Evolutionary conservation across 306 rosid genomes (phyloP).

Genomic region (Pachyrhizus erosus): DNA sequence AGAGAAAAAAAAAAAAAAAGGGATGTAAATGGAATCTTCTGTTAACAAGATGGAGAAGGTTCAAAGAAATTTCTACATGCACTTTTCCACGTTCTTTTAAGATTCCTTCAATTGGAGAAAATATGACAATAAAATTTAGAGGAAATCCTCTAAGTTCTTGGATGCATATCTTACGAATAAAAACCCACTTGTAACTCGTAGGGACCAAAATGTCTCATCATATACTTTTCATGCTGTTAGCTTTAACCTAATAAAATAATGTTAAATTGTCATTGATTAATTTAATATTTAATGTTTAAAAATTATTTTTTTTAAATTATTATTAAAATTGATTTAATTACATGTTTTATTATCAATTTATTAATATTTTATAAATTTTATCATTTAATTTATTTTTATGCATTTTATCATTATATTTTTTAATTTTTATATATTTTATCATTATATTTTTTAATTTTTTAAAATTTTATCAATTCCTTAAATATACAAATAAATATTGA

Average conservation of each 20-base stretch:
- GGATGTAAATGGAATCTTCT: not conserved
- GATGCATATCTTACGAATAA: conserved; percentile 1
- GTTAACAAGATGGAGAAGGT: not conserved
- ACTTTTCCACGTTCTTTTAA: not conserved
- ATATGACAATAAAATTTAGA: not conserved
- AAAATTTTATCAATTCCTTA: too few species aligned
- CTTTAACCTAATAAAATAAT: not conserved
- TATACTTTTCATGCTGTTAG: not conserved
- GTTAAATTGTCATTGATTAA: not conserved
- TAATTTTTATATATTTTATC: too few species aligned
- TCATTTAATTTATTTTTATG: too few species aligned
- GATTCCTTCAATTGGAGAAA: not conserved
- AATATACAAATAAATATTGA: too few species aligned
- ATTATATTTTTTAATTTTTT: too few species aligned
- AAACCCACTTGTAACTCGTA: conserved; percentile 1
- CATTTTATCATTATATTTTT: too few species aligned
- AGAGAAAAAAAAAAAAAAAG: too few species aligned
- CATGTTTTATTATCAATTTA: too few species aligned
- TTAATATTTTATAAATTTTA: too few species aligned
- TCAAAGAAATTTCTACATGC: not conserved
- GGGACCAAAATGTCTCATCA: not conserved
- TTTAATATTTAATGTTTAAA: not conserved
- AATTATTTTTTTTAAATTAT: too few species aligned
- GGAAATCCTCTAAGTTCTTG: not conserved
- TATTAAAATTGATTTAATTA: too few species aligned